phyloP scores from a whole-genome alignment of 441 rosid species.

The Populus hybrid region DNA sequence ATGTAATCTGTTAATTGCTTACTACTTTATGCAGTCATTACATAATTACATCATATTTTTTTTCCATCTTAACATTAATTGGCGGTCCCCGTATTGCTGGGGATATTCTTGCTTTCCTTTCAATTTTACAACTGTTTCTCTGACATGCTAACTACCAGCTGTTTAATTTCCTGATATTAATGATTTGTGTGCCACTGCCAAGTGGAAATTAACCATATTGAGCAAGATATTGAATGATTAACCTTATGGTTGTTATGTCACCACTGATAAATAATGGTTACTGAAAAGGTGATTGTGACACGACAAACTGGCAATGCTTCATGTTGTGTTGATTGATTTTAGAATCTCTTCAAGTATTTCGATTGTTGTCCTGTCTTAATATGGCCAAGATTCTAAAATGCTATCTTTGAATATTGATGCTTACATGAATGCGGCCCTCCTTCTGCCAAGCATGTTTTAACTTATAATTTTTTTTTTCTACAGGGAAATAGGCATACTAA shows the following conservation, averaged over 20 bases:
- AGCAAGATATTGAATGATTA: neutral
- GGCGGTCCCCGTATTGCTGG: neutral
- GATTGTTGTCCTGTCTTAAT: neutral
- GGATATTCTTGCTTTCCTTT: neutral
- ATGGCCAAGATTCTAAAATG: neutral
- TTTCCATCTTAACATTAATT: neutral
- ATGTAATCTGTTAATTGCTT: neutral
- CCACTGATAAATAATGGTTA: neutral
- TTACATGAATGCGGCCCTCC: neutral
- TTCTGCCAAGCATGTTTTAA: neutral
- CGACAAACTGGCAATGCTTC: neutral
- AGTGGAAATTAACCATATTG: neutral
- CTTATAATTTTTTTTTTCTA: neutral
- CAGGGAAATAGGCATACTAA: slow-evolving; percentile 67
- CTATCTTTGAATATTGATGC: neutral
- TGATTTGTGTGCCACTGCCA: neutral
- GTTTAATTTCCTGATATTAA: neutral
- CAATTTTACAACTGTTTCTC: neutral
- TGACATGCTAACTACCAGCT: neutral
- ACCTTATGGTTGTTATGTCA: neutral
- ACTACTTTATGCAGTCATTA: neutral
- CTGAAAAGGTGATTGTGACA: neutral
- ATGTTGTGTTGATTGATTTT: neutral
- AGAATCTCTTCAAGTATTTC: neutral
- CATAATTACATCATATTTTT: neutral